A percentile compares a stretch with the other conserved stretches of the same genome.
phyloP scores from a whole-genome alignment of 805 yeast species.

The Cyberlindnera euphorbiiphila region DNA sequence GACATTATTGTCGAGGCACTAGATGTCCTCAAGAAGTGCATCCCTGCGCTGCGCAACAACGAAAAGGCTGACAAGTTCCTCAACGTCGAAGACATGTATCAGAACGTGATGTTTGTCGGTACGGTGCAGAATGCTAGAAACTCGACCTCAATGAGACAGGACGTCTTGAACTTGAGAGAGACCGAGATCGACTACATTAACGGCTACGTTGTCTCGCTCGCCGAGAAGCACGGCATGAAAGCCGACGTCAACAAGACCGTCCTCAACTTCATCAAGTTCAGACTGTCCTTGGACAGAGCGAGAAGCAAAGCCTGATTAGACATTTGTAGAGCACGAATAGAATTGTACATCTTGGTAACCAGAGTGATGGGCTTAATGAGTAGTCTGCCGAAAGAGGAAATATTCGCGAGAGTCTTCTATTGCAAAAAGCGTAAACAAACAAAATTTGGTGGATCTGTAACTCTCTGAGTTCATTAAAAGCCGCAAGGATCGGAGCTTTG shows the following conservation, averaged over 20 bases:
- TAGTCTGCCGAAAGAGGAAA: no score
- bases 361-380: no score
- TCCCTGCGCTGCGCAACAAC: slow-evolving; percentile 29
- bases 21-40: slow-evolving; percentile 28
- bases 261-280: slow-evolving; percentile 32
- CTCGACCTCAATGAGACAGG: slow-evolving; percentile 51
- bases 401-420: not conserved
- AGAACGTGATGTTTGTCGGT: slow-evolving; percentile 37
- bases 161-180: slow-evolving; percentile 43
- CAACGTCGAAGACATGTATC: slow-evolving; percentile 32
- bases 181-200: slow-evolving; percentile 84
- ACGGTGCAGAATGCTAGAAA: slow-evolving; percentile 50
- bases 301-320: slow-evolving; percentile 13
- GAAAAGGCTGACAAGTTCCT: slow-evolving; percentile 22
- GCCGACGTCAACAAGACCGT: slow-evolving; percentile 33
- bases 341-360: no score
- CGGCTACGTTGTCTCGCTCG: slow-evolving; percentile 67
- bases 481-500: not conserved
- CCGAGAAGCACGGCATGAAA: slow-evolving; percentile 37
- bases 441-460: not conserved
- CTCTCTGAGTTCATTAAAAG: not conserved
- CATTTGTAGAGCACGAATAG: no score
- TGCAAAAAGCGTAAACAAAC: slow-evolving; percentile 13
- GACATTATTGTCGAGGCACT: slow-evolving; percentile 34
- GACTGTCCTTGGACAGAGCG: slow-evolving; percentile 25